Conservation (phyloP, 192 early-diverging fungal species). For the Umbelopsis sp. region DNA sequence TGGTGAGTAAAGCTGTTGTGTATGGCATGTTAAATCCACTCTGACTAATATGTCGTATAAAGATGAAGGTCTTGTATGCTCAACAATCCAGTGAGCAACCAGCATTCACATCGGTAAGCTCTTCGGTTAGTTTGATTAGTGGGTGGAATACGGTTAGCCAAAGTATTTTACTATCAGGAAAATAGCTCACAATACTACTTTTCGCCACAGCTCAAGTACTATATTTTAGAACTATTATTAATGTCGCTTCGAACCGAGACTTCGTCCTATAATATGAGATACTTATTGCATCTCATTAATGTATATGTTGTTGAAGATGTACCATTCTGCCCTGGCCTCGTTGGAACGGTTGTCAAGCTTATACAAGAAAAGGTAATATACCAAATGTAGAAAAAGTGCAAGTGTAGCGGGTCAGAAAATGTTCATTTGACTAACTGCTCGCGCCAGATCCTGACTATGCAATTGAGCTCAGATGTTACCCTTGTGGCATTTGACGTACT, state of each 20-base stretch:
- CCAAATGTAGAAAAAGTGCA: constrained; percentile 64
- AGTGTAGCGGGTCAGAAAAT: constrained; percentile 67
- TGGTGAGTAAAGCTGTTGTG: constrained; percentile 38
- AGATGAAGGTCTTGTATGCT: constrained; percentile 41
- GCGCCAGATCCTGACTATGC: constrained; percentile 56
- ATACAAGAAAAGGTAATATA: constrained; percentile 77
- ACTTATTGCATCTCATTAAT: constrained; percentile 65
- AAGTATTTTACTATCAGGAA: too few relatives aligned
- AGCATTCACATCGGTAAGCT: constrained; percentile 32
- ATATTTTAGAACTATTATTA: constrained; percentile 68
- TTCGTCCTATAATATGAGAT: constrained; percentile 63
- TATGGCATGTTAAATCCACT: background rate
- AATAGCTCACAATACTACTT: too few relatives aligned
- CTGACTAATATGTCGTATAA: background rate
- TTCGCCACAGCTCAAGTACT: constrained; percentile 62
- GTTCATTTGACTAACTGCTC: constrained; percentile 13
- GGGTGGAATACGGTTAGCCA: background rate
- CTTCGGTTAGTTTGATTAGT: background rate
- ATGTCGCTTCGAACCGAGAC: constrained; percentile 66
- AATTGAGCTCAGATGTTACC: constrained; percentile 60
- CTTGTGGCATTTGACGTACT: constrained; percentile 64
- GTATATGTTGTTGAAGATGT: constrained; percentile 79
- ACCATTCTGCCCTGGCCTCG: constrained; percentile 70
- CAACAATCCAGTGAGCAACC: constrained; percentile 17
- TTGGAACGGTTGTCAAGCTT: constrained; percentile 62